A percentile compares a stretch with the other conserved stretches of the same genome.
Conservation (phyloP, 164 flowering plant species). For the Vitis rotundifolia region DNA sequence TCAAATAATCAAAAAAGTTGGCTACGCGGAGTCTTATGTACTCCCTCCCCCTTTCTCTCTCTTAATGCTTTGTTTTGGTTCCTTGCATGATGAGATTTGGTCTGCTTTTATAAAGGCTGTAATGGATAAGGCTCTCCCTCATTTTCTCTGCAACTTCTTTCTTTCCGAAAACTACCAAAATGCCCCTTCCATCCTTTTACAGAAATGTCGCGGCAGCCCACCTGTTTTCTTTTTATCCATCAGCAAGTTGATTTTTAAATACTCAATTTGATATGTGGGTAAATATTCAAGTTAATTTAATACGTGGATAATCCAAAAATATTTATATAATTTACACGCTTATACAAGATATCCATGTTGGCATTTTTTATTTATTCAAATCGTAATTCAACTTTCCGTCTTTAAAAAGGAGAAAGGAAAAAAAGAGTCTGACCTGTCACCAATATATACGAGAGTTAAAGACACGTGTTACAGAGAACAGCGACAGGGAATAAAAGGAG, state of each 20-base stretch:
- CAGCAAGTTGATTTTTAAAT: too few relatives aligned
- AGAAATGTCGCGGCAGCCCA: conserved; percentile 15
- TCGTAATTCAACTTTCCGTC: too few relatives aligned
- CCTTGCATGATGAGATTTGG: background rate
- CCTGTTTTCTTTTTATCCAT: conserved; percentile 12
- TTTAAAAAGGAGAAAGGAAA: too few relatives aligned
- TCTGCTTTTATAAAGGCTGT: conserved; percentile 31
- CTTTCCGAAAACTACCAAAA: conserved; percentile 14
- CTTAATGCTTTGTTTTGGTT: background rate
- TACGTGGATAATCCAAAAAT: too few relatives aligned
- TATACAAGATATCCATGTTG: too few relatives aligned
- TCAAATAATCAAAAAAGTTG: background rate
- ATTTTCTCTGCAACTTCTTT: conserved; percentile 8
- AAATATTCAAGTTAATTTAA: too few relatives aligned
- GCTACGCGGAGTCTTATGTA: background rate
- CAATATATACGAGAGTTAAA: background rate
- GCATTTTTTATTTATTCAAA: too few relatives aligned
- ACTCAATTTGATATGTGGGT: too few relatives aligned
- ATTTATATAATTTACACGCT: too few relatives aligned
- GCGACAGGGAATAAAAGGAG: background rate
- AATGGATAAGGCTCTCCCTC: conserved; percentile 32
- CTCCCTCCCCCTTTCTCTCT: background rate
- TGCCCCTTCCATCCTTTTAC: background rate
- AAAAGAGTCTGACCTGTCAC: too few relatives aligned
- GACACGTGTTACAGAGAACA: background rate